A percentile compares a stretch with the other conserved stretches of the same genome.
phyloP scores from a whole-genome alignment of 202 grass and related monocot species.

The Setaria viridis region DNA sequence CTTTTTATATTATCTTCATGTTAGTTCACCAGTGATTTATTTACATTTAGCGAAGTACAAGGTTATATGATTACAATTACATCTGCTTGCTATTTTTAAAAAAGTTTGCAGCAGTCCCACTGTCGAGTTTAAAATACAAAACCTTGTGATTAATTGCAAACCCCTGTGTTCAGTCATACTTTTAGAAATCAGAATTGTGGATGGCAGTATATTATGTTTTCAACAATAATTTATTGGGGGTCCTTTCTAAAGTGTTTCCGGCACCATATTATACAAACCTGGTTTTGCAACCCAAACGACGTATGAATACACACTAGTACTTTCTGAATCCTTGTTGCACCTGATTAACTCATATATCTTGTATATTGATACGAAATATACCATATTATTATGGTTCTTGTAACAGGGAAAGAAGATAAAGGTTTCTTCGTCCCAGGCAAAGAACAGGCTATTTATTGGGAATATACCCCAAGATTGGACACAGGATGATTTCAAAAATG shows the following conservation, averaged over 20 bases:
- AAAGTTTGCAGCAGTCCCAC: not conserved
- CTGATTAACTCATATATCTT: slow-evolving; percentile 13
- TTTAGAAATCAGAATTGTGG: not conserved
- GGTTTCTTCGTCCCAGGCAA: slow-evolving; percentile 72
- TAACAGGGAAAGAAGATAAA: slow-evolving; percentile 77
- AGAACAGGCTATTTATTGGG: slow-evolving; percentile 89
- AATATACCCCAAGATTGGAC: slow-evolving; percentile 80
- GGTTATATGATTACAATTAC: not conserved
- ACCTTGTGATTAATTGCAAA: slow-evolving; percentile 9
- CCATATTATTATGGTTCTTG: slow-evolving; percentile 35
- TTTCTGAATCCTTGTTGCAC: not conserved
- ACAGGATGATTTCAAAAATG: slow-evolving; percentile 67
- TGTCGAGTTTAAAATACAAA: not conserved
- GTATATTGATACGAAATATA: slow-evolving; percentile 27
- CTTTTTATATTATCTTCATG: not conserved
- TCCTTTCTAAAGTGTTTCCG: not conserved
- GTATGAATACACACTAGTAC: not conserved
- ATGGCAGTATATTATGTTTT: slow-evolving; percentile 13
- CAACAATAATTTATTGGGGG: slow-evolving; percentile 11
- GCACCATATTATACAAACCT: slow-evolving; percentile 35
- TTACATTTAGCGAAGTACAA: not conserved
- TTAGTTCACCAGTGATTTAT: slow-evolving; percentile 14
- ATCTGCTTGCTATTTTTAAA: not conserved
- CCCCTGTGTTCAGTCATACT: not conserved
- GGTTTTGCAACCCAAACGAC: not conserved